Evolutionary conservation across 345 rosid genomes (phyloP), one percentile per base, ranked within the genome.

Genomic region (Bruguiera parviflora): DNA sequence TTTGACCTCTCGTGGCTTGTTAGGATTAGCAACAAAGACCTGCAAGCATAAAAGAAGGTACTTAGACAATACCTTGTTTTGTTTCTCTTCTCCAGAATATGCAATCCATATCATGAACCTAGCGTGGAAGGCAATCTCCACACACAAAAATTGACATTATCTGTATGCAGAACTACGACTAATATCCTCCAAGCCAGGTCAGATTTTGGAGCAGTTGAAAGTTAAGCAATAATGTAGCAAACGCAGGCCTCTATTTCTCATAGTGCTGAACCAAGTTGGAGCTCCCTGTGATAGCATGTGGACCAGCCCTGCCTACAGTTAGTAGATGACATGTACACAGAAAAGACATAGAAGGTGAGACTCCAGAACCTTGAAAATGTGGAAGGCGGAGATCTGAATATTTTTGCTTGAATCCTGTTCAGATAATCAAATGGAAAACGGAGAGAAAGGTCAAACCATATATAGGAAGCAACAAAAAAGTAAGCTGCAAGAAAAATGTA

Each of bases 11-110:
- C 78, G 84, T 49, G 99, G 97, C 78, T 95, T 95, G 86, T 88
- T 89, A 74, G 97, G 99, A 79, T 95, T 95, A 46, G 99, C 99
- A 63, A 92, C 97, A 80, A 92, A 95, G 72, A 95, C 92, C 96
- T 92, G 81, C 70, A 72, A 6, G 63, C 43, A 37, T 47, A 31
- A 63, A 21, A 24, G 57, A 43, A 56, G 4, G 4, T 56, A 24
- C 28, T 11, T 24, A 43, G 49, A 43, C 1, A 13, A 43, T 43
- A 15, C 18, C 16, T 43, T 43, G 49, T 13, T 43, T 43, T 43
- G 19, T 15, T 43, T 43, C 49, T 43, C 49, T 13, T 13, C 49
- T 43, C 49, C 49, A 43, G 19, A 43, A 43, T 43, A 43, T 43
- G 49, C 15, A 11, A 28, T 46, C 70, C 20, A 8, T 19, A 18